Evolutionary conservation across 208 protist species (phyloP).

Genomic region (Wallacemonas sp.): DNA sequence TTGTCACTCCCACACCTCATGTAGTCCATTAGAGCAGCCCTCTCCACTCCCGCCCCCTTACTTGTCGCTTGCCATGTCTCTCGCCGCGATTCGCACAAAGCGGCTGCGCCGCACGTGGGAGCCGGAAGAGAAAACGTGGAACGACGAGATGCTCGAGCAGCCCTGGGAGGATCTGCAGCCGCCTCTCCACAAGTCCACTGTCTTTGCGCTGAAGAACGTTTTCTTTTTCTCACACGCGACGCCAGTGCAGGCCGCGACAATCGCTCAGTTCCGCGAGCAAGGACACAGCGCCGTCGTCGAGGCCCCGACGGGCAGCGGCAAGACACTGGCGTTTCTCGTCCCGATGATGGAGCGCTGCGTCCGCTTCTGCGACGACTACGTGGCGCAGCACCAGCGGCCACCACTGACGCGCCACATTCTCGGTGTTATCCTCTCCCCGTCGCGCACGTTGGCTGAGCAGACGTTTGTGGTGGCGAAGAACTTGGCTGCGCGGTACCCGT

Average conservation of each 20-base stretch:
- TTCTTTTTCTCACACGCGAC: constrained; percentile 93
- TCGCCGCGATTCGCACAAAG: constrained; percentile 61
- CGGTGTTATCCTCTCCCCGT: constrained; percentile 82
- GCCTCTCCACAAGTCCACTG: constrained; percentile 61
- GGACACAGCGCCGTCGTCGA: constrained; percentile 90
- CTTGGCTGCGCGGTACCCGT: constrained; percentile 67
- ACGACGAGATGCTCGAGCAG: constrained; percentile 71
- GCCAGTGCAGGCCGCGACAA: constrained; percentile 76
- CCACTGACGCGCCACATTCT: constrained; percentile 69
- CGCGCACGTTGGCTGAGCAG: constrained; percentile 80
- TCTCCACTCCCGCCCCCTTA: no score
- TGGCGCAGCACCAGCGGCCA: constrained; percentile 43
- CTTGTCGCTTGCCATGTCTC: constrained; percentile 40
- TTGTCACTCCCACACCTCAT: no score
- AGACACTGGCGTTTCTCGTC: constrained; percentile 96
- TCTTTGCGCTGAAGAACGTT: constrained; percentile 87
- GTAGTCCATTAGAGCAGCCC: no score
- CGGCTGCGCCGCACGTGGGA: constrained; percentile 78
- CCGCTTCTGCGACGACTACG: constrained; percentile 50
- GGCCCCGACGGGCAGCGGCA: constrained; percentile 97
- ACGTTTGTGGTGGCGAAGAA: constrained; percentile 81
- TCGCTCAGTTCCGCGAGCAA: constrained; percentile 44
- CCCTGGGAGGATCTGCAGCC: constrained; percentile 85
- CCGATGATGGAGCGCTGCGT: constrained; percentile 85
- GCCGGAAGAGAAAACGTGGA: constrained; percentile 81